These are phyloP conservation scores for Dimocarpus longan DNA, from an alignment of 345 rosid genomes.

Conservation along the genomic window DNA sequence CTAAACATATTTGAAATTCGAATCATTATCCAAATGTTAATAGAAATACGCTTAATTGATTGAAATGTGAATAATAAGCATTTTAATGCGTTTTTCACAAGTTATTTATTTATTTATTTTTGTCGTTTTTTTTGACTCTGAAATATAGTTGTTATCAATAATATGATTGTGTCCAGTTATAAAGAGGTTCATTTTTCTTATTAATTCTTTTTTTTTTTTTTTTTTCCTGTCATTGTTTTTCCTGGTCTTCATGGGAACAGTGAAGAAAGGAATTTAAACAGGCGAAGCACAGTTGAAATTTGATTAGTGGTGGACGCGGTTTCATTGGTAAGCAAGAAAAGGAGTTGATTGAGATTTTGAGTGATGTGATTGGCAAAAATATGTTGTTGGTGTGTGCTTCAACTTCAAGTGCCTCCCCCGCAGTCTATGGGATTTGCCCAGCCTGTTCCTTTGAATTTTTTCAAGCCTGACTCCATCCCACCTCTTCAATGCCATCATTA, in stretches of 20 bases:
- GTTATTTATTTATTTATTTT: too few species aligned
- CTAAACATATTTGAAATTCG: too few species aligned
- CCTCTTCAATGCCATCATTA: slow-evolving; percentile 3
- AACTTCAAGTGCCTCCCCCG: slow-evolving; percentile 29
- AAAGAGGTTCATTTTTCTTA: too few species aligned
- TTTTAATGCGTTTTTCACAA: too few species aligned
- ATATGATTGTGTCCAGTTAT: background rate
- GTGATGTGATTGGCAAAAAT: slow-evolving; percentile 27
- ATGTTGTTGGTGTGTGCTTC: background rate
- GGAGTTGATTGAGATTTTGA: background rate
- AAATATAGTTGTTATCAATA: too few species aligned
- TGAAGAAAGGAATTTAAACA: slow-evolving; percentile 5
- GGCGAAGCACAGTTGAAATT: background rate
- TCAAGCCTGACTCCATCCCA: background rate
- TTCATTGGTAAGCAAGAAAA: slow-evolving; percentile 13
- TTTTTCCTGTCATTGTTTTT: background rate
- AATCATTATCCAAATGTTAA: too few species aligned
- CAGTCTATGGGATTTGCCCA: slow-evolving; percentile 49
- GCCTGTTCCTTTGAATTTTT: slow-evolving; percentile 36
- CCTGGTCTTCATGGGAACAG: slow-evolving; percentile 16
- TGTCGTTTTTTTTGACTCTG: too few species aligned
- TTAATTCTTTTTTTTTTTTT: background rate
- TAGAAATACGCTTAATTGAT: too few species aligned
- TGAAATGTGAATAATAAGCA: too few species aligned
- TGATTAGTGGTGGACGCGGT: slow-evolving; percentile 38